phyloP scores from a whole-genome alignment of 2,329 filamentous ascomycete species.

The Colletotrichum sp. region DNA sequence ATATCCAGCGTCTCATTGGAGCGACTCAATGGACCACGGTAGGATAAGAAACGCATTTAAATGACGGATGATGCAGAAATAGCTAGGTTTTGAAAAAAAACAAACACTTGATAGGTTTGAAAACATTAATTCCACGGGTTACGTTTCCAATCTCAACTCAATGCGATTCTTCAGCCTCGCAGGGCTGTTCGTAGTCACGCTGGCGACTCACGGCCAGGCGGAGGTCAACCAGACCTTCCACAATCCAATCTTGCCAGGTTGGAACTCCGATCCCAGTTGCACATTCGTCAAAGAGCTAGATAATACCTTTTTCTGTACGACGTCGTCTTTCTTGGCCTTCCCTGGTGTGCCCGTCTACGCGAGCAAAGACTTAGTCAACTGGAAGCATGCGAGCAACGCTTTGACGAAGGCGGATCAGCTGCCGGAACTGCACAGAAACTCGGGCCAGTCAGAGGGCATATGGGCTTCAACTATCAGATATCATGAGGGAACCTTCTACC shows the following conservation, averaged over 20 bases:
- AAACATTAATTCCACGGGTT: fast-evolving
- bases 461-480: slow-evolving; percentile 53
- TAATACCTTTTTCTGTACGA: slow-evolving; percentile 55
- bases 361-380: slow-evolving; percentile 53
- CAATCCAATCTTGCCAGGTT: slow-evolving; percentile 55
- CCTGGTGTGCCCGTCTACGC: slow-evolving; percentile 60
- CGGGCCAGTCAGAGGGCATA: slow-evolving; percentile 34
- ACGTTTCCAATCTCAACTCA: background rate
- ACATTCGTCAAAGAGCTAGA: slow-evolving; percentile 40
- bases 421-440: slow-evolving; percentile 25
- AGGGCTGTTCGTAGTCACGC: background rate
- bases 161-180: background rate
- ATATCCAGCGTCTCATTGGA: background rate
- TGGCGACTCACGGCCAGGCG: background rate
- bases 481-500: slow-evolving; percentile 46
- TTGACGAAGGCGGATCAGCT: slow-evolving; percentile 46
- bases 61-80: background rate
- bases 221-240: slow-evolving; percentile 7
- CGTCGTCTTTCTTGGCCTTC: slow-evolving; percentile 57
- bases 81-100: background rate
- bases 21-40: background rate
- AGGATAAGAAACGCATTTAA: background rate
- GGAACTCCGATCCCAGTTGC: slow-evolving; percentile 53
- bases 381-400: slow-evolving; percentile 48
- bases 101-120: fast-evolving